Conservation (phyloP, 352 stramenopile species). For the Pythium insidiosum region DNA sequence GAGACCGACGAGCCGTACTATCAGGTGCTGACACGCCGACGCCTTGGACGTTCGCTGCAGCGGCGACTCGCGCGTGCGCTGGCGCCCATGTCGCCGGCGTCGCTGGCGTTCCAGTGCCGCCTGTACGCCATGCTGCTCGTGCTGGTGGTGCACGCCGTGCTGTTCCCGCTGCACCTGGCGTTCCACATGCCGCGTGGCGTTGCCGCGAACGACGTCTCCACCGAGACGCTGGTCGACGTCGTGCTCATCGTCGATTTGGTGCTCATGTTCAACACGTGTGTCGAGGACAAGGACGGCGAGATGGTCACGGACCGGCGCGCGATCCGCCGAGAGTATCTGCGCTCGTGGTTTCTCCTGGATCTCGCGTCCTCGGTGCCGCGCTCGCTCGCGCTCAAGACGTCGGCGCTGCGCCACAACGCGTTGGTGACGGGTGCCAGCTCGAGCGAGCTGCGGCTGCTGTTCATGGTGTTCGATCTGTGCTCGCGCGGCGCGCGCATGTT, state of each 20-base stretch:
- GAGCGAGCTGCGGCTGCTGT: no score
- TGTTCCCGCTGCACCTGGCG: slow-evolving; percentile 19
- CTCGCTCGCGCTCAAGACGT: slow-evolving; percentile 5
- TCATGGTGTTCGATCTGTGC: slow-evolving; percentile 16
- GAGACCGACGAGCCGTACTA: no score
- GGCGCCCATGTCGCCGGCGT: no score
- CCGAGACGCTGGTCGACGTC: slow-evolving; percentile 3
- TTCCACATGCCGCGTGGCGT: slow-evolving; percentile 29
- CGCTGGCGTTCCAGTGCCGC: no score
- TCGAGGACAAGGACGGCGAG: slow-evolving; percentile 25
- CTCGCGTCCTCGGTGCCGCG: neutral
- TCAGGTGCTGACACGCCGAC: no score
- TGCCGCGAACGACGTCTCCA: slow-evolving; percentile 5
- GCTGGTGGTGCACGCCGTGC: slow-evolving; percentile 7
- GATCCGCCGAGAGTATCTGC: slow-evolving; percentile 29
- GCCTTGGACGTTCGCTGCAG: no score
- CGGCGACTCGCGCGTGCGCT: no score
- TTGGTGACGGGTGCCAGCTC: no score
- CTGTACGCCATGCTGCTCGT: no score
- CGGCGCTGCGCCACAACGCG: no score
- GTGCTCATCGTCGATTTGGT: slow-evolving; percentile 21
- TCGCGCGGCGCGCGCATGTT: slow-evolving; percentile 26
- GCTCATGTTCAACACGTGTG: slow-evolving; percentile 29
- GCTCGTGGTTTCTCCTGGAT: slow-evolving; percentile 11
- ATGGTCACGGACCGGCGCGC: slow-evolving; percentile 18